Base-by-base conservation (phyloP, 768 basidiomycete species). In the Epithele typhae region DNA sequence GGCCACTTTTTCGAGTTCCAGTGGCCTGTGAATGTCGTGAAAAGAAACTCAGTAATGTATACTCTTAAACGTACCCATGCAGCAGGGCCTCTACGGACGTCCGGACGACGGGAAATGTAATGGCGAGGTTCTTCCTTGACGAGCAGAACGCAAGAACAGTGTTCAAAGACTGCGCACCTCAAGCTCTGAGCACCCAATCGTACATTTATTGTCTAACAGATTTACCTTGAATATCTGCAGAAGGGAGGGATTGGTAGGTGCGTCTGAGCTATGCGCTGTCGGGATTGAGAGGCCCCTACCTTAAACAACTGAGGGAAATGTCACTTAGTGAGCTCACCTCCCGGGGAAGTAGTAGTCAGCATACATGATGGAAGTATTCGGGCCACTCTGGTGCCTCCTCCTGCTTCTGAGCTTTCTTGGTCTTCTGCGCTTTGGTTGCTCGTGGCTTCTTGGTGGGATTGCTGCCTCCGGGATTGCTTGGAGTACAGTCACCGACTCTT, bases 121-220 rank as follows among this genome's bases (percentile, higher is more conserved):
- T 82, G 6, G 89, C 86, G 25, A 94, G 64, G 52, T 87, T 79
- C 53, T 88, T 87, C 51, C 88, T 75, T 0, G 88, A 82, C 2
- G 88, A 87, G 32, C 91, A 76, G 58, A 95, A 95, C 0, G 87
- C 91, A 33, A 93, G 75, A 4, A 95, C 88, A 12, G 91, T 90
- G 56, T 93, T 94, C 38, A 94, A 68, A 9, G 91, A 88, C 88
- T 94, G 41, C 24, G 24, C 36, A 19, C 27, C n/a, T n/a, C n/a
- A n/a, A n/a, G n/a, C n/a, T n/a, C n/a, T n/a, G n/a, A n/a, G 12
- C 46, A 45, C 27, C 25, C 1, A 5, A 19, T 25, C 19, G 6
- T 24, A 4, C 7, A 5, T 14, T 27, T 22, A 33, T 24, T 23
- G 14, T 19, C 1, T n/a, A 2, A n/a, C n/a, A 24, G 25, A 32